These are phyloP conservation scores for Fusarium setosum DNA, from an alignment of 2,329 filamentous ascomycete genomes.

Conservation along the genomic window DNA sequence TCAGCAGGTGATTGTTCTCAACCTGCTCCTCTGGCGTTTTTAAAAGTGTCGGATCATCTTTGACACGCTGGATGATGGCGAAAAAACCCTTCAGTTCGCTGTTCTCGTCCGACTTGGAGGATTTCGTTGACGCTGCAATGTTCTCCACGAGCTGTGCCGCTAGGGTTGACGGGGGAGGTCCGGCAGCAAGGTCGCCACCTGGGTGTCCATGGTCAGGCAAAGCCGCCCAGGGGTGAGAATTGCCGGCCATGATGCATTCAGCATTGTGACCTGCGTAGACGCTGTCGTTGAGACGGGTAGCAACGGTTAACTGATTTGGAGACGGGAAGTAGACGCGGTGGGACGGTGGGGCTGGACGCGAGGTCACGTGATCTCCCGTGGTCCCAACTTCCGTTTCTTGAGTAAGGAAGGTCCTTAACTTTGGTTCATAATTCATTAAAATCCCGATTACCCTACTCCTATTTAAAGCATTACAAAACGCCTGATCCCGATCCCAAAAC, in stretches of 20 bases:
- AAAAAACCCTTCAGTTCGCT: slow-evolving; percentile 81
- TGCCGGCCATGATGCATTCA: slow-evolving; percentile 44
- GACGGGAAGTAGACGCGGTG: slow-evolving; percentile 30
- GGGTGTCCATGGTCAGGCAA: slow-evolving; percentile 29
- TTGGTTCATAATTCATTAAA: no score
- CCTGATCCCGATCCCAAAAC: not conserved
- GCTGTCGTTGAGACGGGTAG: slow-evolving; percentile 8
- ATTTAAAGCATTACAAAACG: not conserved
- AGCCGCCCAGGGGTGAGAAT: slow-evolving; percentile 32
- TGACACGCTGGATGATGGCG: slow-evolving; percentile 64
- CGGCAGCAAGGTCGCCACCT: slow-evolving; percentile 29
- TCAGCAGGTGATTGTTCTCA: slow-evolving; percentile 84
- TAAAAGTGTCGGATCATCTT: slow-evolving; percentile 63
- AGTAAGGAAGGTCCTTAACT: not conserved
- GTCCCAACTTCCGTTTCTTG: not conserved
- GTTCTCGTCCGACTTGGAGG: slow-evolving; percentile 72
- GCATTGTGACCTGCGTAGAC: slow-evolving; percentile 38
- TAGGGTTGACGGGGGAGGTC: slow-evolving; percentile 79
- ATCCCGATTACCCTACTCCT: no score
- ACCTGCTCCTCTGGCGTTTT: slow-evolving; percentile 73
- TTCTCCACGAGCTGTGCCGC: slow-evolving; percentile 89
- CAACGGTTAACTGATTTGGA: not conserved
- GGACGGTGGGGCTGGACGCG: slow-evolving; percentile 30
- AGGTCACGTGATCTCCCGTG: slow-evolving; percentile 33
- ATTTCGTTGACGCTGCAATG: slow-evolving; percentile 73